These are phyloP conservation scores for Phaeoacremonium minimum DNA, from an alignment of 2,329 filamentous ascomycete genomes.

Conservation along the genomic window DNA sequence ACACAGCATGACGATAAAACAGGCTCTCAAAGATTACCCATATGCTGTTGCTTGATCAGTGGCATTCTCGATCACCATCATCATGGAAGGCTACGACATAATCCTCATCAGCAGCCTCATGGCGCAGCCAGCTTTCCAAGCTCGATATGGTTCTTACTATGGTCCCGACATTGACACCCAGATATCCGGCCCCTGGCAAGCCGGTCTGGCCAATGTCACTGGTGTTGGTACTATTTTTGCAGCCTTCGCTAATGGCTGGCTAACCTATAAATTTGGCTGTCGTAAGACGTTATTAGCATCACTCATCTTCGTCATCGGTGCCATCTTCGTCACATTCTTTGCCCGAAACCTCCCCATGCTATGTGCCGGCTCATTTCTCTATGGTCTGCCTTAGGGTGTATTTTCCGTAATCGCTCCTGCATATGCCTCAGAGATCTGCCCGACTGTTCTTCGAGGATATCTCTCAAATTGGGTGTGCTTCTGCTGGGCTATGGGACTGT, in stretches of 20 bases:
- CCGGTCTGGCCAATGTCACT: conserved; percentile 11
- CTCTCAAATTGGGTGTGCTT: conserved; percentile 41
- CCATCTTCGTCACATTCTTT: conserved; percentile 32
- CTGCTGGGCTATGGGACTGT: conserved; percentile 29
- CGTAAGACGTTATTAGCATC: conserved; percentile 27
- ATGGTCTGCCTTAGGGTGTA: conserved; percentile 24
- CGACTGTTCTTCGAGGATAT: conserved; percentile 24
- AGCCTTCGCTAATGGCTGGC: conserved; percentile 30
- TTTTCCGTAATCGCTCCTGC: conserved; percentile 17
- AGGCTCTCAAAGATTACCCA: not conserved
- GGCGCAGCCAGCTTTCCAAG: conserved; percentile 19
- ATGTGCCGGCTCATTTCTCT: conserved; percentile 24
- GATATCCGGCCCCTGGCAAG: conserved; percentile 36
- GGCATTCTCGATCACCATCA: conserved; percentile 9
- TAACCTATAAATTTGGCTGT: conserved; percentile 28
- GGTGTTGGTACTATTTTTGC: conserved; percentile 34
- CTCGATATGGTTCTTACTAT: conserved; percentile 18
- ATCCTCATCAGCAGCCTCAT: conserved; percentile 28
- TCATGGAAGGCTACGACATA: conserved; percentile 21
- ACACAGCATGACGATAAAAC: not conserved
- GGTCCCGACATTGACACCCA: conserved; percentile 21
- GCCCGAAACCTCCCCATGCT: conserved; percentile 20
- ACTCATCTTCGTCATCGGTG: conserved; percentile 18
- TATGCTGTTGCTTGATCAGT: conserved; percentile 12
- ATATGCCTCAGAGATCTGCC: conserved; percentile 28